Evolutionary conservation across 352 stramenopile genomes (phyloP).

Genomic region (Phytophthora lateralis): DNA sequence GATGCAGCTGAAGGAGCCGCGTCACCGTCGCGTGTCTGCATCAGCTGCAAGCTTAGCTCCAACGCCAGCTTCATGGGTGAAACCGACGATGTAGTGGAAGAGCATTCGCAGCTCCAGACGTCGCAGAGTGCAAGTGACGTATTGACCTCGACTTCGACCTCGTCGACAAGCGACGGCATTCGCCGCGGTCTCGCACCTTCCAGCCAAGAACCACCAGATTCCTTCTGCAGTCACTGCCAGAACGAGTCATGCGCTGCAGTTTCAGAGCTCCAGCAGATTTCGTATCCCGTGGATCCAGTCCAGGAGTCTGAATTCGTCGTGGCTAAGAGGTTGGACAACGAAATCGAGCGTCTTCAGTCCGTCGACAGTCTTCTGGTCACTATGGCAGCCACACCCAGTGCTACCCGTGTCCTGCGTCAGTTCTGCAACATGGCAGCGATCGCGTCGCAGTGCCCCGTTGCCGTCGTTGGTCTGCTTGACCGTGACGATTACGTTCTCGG

Average conservation of each 20-base stretch:
- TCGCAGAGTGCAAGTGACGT: constrained; percentile 27
- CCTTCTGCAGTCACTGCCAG: constrained; percentile 59
- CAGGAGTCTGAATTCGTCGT: constrained; percentile 43
- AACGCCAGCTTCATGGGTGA: constrained; percentile 39
- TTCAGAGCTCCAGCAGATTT: constrained; percentile 52
- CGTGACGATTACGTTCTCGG: constrained; percentile 58
- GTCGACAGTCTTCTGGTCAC: constrained; percentile 52
- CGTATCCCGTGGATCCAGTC: constrained; percentile 45
- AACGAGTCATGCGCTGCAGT: constrained; percentile 68
- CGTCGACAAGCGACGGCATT: constrained; percentile 30
- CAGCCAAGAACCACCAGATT: constrained; percentile 17
- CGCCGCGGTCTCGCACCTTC: constrained; percentile 23
- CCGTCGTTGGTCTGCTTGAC: constrained; percentile 68
- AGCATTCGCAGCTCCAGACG: constrained; percentile 31
- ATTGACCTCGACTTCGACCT: constrained; percentile 20
- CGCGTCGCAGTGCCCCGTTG: constrained; percentile 68
- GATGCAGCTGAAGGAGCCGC: constrained; percentile 20
- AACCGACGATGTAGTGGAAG: constrained; percentile 60
- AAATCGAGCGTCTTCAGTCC: constrained; percentile 50
- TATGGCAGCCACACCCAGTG: constrained; percentile 45
- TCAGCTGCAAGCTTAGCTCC: constrained; percentile 79
- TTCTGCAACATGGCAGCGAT: constrained; percentile 84
- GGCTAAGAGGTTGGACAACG: constrained; percentile 59
- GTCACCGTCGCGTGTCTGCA: constrained; percentile 57
- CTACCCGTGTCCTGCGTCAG: constrained; percentile 58